phyloP scores from a whole-genome alignment of 208 protist genomes.

The Vickermania spadyakhi region DNA sequence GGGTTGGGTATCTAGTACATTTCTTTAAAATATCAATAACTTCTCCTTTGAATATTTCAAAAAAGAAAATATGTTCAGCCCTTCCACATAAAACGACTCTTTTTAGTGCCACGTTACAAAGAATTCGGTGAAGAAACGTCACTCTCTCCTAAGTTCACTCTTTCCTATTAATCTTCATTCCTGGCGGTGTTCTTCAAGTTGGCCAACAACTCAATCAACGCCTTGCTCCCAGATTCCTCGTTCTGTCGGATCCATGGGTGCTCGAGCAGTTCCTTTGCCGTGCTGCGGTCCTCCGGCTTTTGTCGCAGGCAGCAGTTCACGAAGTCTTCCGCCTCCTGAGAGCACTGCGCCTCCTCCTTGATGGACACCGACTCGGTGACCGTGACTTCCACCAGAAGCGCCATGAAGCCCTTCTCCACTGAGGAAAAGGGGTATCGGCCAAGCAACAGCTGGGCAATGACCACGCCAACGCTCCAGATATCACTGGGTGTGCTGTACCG shows the following conservation, averaged over 20 bases:
- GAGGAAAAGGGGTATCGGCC: constrained; percentile 63
- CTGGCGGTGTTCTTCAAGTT: constrained; percentile 32
- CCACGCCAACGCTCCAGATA: constrained; percentile 83
- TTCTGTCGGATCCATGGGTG: constrained; percentile 70
- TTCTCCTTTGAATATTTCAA: too few species aligned
- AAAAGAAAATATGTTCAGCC: too few species aligned
- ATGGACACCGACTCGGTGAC: constrained; percentile 44
- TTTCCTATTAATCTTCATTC: constrained; percentile 13
- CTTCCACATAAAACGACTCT: too few species aligned
- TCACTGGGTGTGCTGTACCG: constrained; percentile 74
- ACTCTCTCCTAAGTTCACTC: not conserved
- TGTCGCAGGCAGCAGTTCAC: constrained; percentile 56
- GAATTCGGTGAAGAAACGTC: too few species aligned
- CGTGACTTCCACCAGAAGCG: constrained; percentile 60
- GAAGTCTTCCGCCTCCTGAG: constrained; percentile 55
- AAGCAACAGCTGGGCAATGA: constrained; percentile 55
- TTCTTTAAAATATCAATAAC: too few species aligned
- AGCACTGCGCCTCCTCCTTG: constrained; percentile 27
- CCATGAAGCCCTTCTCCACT: constrained; percentile 70
- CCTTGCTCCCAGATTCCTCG: constrained; percentile 32
- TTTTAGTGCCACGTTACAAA: too few species aligned
- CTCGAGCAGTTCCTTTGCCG: constrained; percentile 47
- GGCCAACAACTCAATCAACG: constrained; percentile 35
- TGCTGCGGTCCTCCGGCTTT: constrained; percentile 49
- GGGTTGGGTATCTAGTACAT: too few species aligned